These are phyloP conservation scores for Phytophthora parvispora DNA, from an alignment of 352 stramenopile genomes.

Conservation along the genomic window DNA sequence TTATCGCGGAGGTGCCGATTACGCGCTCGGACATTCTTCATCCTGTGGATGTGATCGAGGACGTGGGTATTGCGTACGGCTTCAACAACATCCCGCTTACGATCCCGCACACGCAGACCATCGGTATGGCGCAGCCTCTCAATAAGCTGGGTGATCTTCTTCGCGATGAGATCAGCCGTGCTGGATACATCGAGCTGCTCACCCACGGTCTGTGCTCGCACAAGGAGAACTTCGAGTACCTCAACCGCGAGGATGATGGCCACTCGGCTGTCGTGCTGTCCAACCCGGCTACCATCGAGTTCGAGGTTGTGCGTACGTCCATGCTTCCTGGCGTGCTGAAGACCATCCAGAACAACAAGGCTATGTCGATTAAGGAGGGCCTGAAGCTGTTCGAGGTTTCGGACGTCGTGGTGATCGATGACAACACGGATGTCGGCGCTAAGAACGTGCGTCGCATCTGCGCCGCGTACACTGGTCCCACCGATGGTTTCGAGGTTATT, in stretches of 20 bases:
- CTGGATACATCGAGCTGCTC: slow-evolving; percentile 98
- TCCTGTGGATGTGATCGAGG: slow-evolving; percentile 99
- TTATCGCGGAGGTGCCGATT: slow-evolving; percentile 96
- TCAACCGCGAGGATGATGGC: slow-evolving; percentile 89
- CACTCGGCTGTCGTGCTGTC: slow-evolving; percentile 94
- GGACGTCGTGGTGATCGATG: slow-evolving; percentile 98
- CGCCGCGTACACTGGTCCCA: slow-evolving; percentile 97
- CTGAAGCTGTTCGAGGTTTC: slow-evolving; percentile 99
- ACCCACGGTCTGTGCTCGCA: slow-evolving; percentile 98
- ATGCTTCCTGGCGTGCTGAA: slow-evolving; percentile 99
- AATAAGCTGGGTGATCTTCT: slow-evolving; percentile 99
- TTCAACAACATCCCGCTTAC: slow-evolving; percentile 99
- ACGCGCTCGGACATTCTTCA: slow-evolving; percentile 99
- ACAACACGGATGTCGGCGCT: slow-evolving; percentile 94
- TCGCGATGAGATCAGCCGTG: slow-evolving; percentile 98
- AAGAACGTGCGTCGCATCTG: slow-evolving; percentile 97
- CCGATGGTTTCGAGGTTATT: slow-evolving; percentile 99
- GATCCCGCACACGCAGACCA: slow-evolving; percentile 96
- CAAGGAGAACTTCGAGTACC: slow-evolving; percentile 98
- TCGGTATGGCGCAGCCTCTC: slow-evolving; percentile 96
- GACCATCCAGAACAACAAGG: slow-evolving; percentile 99
- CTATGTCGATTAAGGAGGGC: slow-evolving; percentile 96
- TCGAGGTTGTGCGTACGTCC: slow-evolving; percentile 99
- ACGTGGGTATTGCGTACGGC: slow-evolving; percentile 99
- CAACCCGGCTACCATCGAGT: slow-evolving; percentile 99